Evolutionary conservation across 1,284 basidiomycete species (phyloP).

Genomic region (Vanrija pseudolonga): DNA sequence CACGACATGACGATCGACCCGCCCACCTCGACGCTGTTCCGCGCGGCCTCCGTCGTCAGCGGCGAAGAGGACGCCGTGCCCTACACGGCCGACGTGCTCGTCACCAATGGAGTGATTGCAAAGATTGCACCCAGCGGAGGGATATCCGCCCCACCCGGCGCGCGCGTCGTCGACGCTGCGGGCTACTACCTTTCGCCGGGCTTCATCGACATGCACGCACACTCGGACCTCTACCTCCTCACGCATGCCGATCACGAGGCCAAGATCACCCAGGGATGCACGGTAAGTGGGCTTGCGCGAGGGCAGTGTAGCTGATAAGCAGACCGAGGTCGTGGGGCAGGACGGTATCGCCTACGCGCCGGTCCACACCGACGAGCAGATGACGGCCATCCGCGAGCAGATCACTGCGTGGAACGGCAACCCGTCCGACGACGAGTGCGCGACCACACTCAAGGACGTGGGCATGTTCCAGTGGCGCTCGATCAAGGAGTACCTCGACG

Average conservation of each 20-base stretch:
- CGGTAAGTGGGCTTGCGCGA: constrained; percentile 22
- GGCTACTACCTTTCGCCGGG: constrained; percentile 40
- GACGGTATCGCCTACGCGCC: constrained; percentile 47
- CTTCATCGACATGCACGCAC: constrained; percentile 49
- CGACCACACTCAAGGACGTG: constrained; percentile 11
- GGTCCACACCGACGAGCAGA: constrained; percentile 18
- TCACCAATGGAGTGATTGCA: constrained; percentile 25
- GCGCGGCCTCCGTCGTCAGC: constrained; percentile 26
- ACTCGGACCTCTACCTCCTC: constrained; percentile 44
- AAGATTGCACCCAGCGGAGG: constrained; percentile 10
- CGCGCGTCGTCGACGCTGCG: constrained; percentile 23
- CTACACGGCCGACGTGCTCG: constrained; percentile 33
- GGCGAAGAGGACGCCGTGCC: constrained; percentile 27
- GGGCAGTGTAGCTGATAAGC: not conserved
- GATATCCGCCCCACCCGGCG: not conserved
- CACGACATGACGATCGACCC: not conserved
- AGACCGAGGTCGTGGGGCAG: constrained; percentile 47
- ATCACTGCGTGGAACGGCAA: constrained; percentile 50
- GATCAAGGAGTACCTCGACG: constrained; percentile 37
- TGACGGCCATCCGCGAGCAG: constrained; percentile 36
- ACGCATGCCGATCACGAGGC: constrained; percentile 40
- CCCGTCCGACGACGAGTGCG: constrained; percentile 34
- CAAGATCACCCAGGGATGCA: constrained; percentile 47
- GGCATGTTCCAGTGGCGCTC: constrained; percentile 42
- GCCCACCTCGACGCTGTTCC: constrained; percentile 20